Percentiles rank a stretch among this genome's conserved stretches.
Conservation (phyloP, 257 asterid genomes). For the Solanum pimpinellifolium region DNA sequence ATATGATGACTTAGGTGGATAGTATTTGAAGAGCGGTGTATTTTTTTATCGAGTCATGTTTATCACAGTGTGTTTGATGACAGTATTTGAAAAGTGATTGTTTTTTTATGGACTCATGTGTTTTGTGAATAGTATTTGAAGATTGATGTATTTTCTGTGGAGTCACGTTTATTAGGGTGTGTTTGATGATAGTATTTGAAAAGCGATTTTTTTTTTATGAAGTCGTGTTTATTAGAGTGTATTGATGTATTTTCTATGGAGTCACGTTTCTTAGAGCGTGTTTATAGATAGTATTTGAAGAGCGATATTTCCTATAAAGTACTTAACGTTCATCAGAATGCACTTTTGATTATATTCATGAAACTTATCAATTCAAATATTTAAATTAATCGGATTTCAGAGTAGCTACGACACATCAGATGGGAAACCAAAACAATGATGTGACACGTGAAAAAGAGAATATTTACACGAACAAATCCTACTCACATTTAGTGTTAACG, state of each 20-base stretch:
- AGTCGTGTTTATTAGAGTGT: background rate
- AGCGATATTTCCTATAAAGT: background rate
- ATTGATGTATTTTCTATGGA: background rate
- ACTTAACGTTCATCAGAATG: background rate
- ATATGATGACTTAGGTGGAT: background rate
- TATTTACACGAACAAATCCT: background rate
- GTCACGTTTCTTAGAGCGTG: background rate
- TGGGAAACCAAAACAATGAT: background rate
- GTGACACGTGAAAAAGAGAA: background rate
- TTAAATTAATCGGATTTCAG: background rate
- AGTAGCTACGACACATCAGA: accelerated
- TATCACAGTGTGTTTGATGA: background rate
- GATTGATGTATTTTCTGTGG: background rate
- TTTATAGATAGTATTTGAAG: background rate
- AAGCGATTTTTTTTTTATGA: background rate
- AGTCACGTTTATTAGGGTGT: background rate
- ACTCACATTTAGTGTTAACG: background rate
- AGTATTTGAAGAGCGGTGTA: background rate
- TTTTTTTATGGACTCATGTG: background rate
- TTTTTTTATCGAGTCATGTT: background rate
- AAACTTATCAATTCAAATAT: background rate
- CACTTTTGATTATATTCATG: background rate
- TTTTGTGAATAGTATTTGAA: background rate
- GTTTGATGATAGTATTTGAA: background rate
- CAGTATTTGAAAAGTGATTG: background rate